Evolutionary conservation across 225 moss, liverwort and hornwort genomes (phyloP).

Genomic region (Physcomitrium patens): DNA sequence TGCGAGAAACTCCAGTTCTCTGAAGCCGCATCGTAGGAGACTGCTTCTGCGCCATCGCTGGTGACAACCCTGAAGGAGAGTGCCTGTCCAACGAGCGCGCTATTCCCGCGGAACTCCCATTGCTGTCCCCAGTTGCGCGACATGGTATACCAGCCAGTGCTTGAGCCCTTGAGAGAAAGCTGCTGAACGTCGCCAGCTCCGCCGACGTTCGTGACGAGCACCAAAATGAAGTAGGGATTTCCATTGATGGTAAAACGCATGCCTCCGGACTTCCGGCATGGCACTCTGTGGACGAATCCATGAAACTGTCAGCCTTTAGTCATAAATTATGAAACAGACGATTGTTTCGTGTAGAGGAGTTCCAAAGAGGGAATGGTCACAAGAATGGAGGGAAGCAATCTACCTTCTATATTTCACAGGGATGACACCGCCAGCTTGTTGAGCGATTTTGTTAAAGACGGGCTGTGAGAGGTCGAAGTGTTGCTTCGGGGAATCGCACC

Average conservation of each 20-base stretch:
- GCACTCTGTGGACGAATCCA: slow-evolving; percentile 42
- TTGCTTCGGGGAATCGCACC: slow-evolving; percentile 65
- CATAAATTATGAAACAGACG: no score
- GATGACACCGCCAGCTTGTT: slow-evolving; percentile 57
- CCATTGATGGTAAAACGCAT: slow-evolving; percentile 78
- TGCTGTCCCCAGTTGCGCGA: slow-evolving; percentile 81
- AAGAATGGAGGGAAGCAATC: not conserved
- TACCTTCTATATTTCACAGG: slow-evolving; percentile 55
- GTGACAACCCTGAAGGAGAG: slow-evolving; percentile 74
- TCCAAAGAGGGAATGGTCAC: not conserved
- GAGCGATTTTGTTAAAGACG: slow-evolving; percentile 43
- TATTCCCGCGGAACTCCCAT: slow-evolving; percentile 62
- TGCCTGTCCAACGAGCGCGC: slow-evolving; percentile 56
- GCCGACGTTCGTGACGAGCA: slow-evolving; percentile 74
- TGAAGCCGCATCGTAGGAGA: slow-evolving; percentile 55
- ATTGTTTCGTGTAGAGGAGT: no score
- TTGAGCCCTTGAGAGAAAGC: slow-evolving; percentile 52
- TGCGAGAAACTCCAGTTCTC: slow-evolving; percentile 71
- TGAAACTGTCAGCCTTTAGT: no score
- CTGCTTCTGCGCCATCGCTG: slow-evolving; percentile 59
- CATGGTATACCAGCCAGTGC: slow-evolving; percentile 51
- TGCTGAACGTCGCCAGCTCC: slow-evolving; percentile 82
- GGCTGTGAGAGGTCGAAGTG: slow-evolving; percentile 68
- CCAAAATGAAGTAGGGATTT: slow-evolving; percentile 74
- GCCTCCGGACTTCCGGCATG: slow-evolving; percentile 73